Evolutionary conservation across 129 eudicot genomes (phyloP).

Genomic region (Dittrichia graveolens): DNA sequence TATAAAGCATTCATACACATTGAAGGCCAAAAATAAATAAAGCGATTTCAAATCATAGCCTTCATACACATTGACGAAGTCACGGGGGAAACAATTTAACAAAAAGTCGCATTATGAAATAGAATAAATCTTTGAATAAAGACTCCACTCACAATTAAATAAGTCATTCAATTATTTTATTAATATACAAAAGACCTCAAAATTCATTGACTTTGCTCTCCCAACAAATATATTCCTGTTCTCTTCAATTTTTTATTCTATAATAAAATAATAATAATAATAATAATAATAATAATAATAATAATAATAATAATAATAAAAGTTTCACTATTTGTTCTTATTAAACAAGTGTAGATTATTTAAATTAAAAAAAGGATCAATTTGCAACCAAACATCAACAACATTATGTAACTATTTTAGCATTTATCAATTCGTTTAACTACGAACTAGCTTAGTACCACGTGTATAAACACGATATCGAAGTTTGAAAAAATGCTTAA

Average conservation of each 20-base stretch:
- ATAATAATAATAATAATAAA: no score
- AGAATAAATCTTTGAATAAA: conserved; percentile 14
- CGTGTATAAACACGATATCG: no score
- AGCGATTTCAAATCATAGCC: conserved; percentile 8
- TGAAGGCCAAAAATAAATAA: not conserved
- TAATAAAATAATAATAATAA: not conserved
- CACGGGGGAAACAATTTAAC: conserved; percentile 5
- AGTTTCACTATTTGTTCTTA: no score
- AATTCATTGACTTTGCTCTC: conserved; percentile 24
- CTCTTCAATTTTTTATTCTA: not conserved
- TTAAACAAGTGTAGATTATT: no score
- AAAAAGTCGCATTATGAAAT: conserved; percentile 17
- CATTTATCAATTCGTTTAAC: no score
- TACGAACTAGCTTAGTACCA: no score
- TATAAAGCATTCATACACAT: not conserved
- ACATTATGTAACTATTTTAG: no score
- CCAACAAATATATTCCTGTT: not conserved
- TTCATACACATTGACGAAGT: conserved; percentile 21
- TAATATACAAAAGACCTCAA: not conserved
- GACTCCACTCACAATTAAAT: conserved; percentile 23
- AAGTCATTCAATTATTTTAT: not conserved
- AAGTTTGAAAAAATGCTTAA: no score
- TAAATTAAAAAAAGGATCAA: no score
- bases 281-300: not conserved
- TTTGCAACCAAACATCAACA: no score